phyloP scores from a whole-genome alignment of 495 filamentous ascomycete genomes.

The Penicillium flavigenum region DNA sequence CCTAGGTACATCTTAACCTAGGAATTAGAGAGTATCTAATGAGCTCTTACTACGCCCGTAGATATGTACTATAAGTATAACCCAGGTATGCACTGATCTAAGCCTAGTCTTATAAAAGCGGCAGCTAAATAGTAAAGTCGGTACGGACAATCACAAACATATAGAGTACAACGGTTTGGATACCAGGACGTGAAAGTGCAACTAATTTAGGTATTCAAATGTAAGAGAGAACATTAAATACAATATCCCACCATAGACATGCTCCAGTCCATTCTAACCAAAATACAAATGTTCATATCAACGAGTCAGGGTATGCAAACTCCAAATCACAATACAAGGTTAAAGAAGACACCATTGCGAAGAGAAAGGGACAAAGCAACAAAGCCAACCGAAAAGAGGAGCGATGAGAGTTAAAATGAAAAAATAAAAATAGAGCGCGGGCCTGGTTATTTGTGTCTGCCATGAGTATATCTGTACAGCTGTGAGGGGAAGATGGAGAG shows the following conservation, averaged over 20 bases:
- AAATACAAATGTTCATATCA: slow-evolving; percentile 8
- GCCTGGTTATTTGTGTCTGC: background rate
- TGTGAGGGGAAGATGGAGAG: background rate
- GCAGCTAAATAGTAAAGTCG: too few species aligned
- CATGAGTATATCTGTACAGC: slow-evolving; percentile 11
- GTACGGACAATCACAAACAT: too few species aligned
- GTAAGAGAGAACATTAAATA: slow-evolving; percentile 7
- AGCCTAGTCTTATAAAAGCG: too few species aligned
- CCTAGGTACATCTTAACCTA: too few species aligned
- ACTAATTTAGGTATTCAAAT: background rate
- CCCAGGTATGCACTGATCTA: too few species aligned
- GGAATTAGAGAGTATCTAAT: too few species aligned
- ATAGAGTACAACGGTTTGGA: too few species aligned
- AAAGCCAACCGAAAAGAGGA: background rate
- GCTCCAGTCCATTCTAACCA: slow-evolving; percentile 11
- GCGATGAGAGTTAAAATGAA: background rate
- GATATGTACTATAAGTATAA: too few species aligned
- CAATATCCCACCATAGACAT: background rate
- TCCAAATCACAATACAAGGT: slow-evolving; percentile 4
- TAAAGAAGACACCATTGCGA: slow-evolving; percentile 5
- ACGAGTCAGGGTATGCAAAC: slow-evolving; percentile 15
- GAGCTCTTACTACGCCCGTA: too few species aligned
- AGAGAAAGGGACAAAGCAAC: background rate
- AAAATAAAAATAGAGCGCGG: background rate
- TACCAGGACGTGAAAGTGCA: background rate